These are phyloP conservation scores for Cystobasidium sp. DNA, from an alignment of 1,284 basidiomycete species.

Conservation along the genomic window DNA sequence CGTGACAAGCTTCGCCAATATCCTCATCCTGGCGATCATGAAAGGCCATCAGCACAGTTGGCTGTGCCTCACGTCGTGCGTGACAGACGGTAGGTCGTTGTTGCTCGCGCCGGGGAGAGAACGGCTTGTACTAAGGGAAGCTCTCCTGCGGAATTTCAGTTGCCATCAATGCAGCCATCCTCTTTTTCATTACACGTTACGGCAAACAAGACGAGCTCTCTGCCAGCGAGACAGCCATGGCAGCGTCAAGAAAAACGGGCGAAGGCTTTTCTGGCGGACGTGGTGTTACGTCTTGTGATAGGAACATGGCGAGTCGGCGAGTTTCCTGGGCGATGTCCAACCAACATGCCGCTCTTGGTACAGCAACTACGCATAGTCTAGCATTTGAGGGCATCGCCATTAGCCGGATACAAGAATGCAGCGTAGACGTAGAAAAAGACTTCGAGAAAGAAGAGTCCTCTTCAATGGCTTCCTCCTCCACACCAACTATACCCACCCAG, in stretches of 20 bases:
- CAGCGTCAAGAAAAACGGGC: background rate
- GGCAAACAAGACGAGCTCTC: conserved; percentile 14
- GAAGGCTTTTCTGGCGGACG: background rate
- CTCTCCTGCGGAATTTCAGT: conserved; percentile 19
- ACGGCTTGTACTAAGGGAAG: background rate
- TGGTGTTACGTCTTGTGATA: background rate
- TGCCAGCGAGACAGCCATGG: background rate
- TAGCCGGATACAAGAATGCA: conserved; percentile 12
- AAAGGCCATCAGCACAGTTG: conserved; percentile 64
- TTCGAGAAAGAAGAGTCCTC: background rate
- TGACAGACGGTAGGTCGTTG: conserved; percentile 56
- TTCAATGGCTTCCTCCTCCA: background rate
- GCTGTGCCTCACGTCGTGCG: conserved; percentile 65
- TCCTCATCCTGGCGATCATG: conserved; percentile 62
- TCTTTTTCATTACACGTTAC: conserved; percentile 45
- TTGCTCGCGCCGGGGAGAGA: background rate
- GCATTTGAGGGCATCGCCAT: conserved; percentile 27
- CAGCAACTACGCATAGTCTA: background rate
- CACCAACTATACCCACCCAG: background rate
- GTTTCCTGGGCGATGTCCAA: conserved; percentile 2
- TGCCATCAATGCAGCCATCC: conserved; percentile 42
- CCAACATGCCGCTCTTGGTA: background rate
- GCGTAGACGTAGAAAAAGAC: conserved; percentile 21
- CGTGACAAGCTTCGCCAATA: conserved; percentile 59
- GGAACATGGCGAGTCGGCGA: background rate